Evolutionary conservation across 345 rosid genomes (phyloP), one percentile per base, ranked within the genome.

Genomic region (Ceriops decandra): DNA sequence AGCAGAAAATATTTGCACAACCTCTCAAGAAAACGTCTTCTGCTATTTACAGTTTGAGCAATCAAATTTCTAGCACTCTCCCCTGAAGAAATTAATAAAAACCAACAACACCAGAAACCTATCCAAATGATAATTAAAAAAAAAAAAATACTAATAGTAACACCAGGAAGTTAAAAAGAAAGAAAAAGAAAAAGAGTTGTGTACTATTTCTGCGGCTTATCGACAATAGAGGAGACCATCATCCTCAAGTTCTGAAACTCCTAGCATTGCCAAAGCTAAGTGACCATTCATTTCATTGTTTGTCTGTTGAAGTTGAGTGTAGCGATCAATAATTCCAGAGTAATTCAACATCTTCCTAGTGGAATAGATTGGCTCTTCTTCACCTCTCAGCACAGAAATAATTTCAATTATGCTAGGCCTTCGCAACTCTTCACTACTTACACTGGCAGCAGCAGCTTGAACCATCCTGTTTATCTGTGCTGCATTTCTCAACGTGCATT

Each of bases 251-350:
- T 91, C 96, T 0, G 92, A 71, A 68, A 89, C 92, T 73, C 98
- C 96, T 9, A 88, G 79, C 95, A 93, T 90, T 7, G 96, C 97
- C 76, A 93, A 73, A 17, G 96, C 96, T 62, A 93, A 75, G 78
- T 93, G 98, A 70, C 88, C 79, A 30, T 78, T 86, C 91, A 89
- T 86, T 85, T 91, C 98, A 30, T 77, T 87, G 72, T 84, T 90
- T 5, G 90, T 82, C 57, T 74, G 82, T 15, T 86, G 93, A 38
- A 86, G 65, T 36, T 82, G 90, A 52, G 85, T 76, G 72, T 79
- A 86, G 69, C 88, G 84, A 68, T 92, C 95, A 15, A 83, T 75
- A 16, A 83, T 77, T 47, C 91, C 90, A 0, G 93, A 83, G 77
- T 86, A 68, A 75, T 74, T 85, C 28, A 84, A 66, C 54, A 72